Conservation (phyloP, 768 basidiomycete genomes). For the Neoboletus magnificus region DNA sequence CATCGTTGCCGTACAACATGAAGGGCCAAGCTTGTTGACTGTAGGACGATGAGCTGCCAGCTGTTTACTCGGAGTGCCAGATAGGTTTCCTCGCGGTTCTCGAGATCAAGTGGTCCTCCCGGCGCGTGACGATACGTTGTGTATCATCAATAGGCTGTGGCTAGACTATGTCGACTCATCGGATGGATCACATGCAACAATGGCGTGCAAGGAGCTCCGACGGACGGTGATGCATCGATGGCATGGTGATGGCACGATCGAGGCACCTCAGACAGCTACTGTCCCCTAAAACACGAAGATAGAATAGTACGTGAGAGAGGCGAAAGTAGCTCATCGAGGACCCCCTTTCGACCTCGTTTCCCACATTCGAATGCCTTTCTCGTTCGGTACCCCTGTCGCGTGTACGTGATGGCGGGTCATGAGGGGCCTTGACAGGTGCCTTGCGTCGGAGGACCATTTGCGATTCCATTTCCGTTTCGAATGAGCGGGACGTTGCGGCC, state of each 20-base stretch:
- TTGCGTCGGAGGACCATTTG: background rate
- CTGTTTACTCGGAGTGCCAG: too few species aligned
- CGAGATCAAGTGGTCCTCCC: too few species aligned
- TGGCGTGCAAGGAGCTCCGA: background rate
- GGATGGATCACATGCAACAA: background rate
- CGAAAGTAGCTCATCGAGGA: background rate
- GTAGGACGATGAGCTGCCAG: too few species aligned
- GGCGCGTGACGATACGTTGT: too few species aligned
- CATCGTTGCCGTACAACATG: too few species aligned
- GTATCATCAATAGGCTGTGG: background rate
- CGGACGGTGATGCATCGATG: background rate
- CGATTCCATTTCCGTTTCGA: background rate
- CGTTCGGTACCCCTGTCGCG: background rate
- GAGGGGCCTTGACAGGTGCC: background rate
- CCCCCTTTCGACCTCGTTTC: background rate
- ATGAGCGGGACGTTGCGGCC: background rate
- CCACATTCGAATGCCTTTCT: background rate
- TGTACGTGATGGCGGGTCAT: background rate
- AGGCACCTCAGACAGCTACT: background rate
- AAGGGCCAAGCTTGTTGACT: too few species aligned
- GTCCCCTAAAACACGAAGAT: background rate
- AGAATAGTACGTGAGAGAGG: background rate
- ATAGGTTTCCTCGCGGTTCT: too few species aligned
- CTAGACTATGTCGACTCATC: background rate
- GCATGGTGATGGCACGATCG: too few species aligned